A percentile compares a stretch with the other conserved stretches of the same genome.
Conservation (phyloP, 2,329 filamentous ascomycete species). For the Alternaria rosae region DNA sequence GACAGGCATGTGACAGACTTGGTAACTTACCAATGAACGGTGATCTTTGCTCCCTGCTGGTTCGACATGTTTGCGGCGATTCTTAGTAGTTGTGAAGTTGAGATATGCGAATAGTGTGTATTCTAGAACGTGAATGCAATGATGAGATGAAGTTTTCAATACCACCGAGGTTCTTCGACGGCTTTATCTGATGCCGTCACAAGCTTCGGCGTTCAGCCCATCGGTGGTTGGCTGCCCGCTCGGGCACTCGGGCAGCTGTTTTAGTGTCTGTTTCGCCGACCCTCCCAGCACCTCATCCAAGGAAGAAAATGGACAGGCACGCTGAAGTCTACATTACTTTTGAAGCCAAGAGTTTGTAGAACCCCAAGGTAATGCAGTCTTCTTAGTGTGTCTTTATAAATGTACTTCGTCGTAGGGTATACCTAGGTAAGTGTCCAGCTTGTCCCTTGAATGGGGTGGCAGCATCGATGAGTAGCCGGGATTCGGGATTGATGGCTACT, state of each 20-base stretch:
- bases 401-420: no score
- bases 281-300: no score
- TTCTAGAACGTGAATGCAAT: not conserved
- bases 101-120: not conserved
- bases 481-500: not conserved
- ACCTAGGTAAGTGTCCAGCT: no score
- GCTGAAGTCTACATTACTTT: no score
- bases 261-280: conserved; percentile 9
- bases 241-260: not conserved
- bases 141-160: not conserved
- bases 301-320: no score
- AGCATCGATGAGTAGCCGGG: not conserved
- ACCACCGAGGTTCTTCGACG: conserved; percentile 12
- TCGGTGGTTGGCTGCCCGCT: conserved; percentile 10
- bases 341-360: no score
- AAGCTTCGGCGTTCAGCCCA: conserved; percentile 12
- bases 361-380: no score
- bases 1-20: not conserved
- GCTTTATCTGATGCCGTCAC: conserved; percentile 8
- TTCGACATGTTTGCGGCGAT: conserved; percentile 22
- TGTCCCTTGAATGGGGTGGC: no score
- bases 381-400: no score
- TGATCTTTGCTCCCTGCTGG: conserved; percentile 46
- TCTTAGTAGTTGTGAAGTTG: not conserved
- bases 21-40: conserved; percentile 44